phyloP scores from a whole-genome alignment of 768 basidiomycete genomes.

The Galerina sulciceps region DNA sequence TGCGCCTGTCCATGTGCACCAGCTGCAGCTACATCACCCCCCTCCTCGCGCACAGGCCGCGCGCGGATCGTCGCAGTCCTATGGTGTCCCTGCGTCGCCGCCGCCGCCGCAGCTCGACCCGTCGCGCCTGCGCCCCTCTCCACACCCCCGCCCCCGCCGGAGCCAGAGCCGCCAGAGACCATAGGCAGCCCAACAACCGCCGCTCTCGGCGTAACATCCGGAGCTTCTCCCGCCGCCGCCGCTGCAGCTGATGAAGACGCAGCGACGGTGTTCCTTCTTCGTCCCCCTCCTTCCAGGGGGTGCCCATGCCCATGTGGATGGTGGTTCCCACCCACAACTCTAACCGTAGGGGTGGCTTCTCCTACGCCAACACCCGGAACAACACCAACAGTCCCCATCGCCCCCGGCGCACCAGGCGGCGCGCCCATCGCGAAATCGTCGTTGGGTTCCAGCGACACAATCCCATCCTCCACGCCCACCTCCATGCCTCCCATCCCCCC shows the following conservation, averaged over 20 bases:
- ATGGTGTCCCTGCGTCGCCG: constrained; percentile 25
- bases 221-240: constrained; percentile 34
- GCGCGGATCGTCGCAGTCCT: constrained; percentile 31
- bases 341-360: not conserved
- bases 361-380: not conserved
- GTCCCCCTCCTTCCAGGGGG: constrained; percentile 21
- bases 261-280: constrained; percentile 27
- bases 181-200: constrained; percentile 58
- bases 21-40: no score
- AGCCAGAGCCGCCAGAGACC: constrained; percentile 10
- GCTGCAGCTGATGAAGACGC: no score
- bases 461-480: constrained; percentile 73
- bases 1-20: no score
- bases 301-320: not conserved
- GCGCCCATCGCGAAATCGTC: constrained; percentile 92
- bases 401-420: constrained; percentile 87
- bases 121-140: constrained; percentile 1
- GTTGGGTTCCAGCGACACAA: constrained; percentile 78
- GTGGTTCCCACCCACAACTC: not conserved
- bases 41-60: constrained; percentile 8
- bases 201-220: constrained; percentile 69
- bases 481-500: constrained; percentile 39
- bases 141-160: not conserved
- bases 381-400: constrained; percentile 45
- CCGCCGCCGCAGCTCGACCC: not conserved